Evolutionary conservation across 192 early-diverging fungal species (phyloP), one percentile per base, ranked within the genome.

Genomic region (Phlyctochytrium arcticum): DNA sequence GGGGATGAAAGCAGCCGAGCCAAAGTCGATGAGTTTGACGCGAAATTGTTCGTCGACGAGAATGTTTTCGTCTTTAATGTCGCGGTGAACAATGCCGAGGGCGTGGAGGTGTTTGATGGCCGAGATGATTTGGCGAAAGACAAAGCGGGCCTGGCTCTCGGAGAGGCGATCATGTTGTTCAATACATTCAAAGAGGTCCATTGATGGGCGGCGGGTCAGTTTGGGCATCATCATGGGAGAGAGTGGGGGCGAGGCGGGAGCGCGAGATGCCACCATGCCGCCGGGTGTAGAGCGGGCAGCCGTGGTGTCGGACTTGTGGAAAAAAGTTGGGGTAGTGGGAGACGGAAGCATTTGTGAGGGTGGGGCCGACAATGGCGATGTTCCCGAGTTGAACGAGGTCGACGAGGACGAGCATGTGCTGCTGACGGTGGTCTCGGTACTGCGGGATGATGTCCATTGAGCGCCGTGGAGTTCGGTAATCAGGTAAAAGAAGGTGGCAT

Each of bases 51-150:
- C 75, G 60, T 84, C 74, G 34, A 85, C 77, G 7, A 85, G 65
- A 32, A 86, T 70, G 63, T 86, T 86, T 70, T 86, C 81, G 60
- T 85, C 76, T 64, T 85, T 85, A 59, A 83, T 71, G 54, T 85
- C 83, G 26, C 80, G 69, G 56, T 85, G 83, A 19, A 76, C 77
- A 33, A 81, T 54, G 27, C 75, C 73, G 5, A 69, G 47, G 29
- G 58, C 8, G 67, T 85, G 75, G 15, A 85, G 57, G 54, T 83
- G 56, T 8, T 12, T 24, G 9, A 85, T 49, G 15, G 77, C 77
- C 5, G 46, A 39, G 4, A 73, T 67, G 17, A 79, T 62, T 46
- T 81, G 69, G 21, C 50, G 26, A 47, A 85, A 73, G 17, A 85
- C 56, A 36, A 9, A 44, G 27, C 62, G 53, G 15, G 65, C 70